Evolutionary conservation across 805 yeast genomes (phyloP).

Genomic region (Candida boidinii): DNA sequence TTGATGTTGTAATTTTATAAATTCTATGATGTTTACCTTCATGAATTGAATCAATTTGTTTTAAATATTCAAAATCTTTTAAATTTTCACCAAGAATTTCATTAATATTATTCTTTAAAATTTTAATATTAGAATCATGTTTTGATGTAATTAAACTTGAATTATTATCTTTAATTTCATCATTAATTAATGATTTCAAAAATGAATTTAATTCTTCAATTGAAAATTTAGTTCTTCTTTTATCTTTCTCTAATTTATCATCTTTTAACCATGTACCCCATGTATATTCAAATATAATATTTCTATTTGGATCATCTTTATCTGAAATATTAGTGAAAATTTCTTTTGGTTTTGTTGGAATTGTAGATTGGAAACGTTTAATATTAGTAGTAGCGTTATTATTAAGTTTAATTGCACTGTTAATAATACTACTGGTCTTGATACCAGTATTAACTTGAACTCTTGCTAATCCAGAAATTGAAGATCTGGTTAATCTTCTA

Average conservation of each 20-base stretch:
- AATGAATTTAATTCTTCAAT: slow-evolving; percentile 63
- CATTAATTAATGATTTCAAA: slow-evolving; percentile 26
- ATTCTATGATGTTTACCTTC: slow-evolving; percentile 94
- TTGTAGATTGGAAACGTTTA: slow-evolving; percentile 6
- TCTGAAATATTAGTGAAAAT: slow-evolving; percentile 50
- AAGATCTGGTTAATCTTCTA: no score
- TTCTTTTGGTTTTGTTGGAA: slow-evolving; percentile 17
- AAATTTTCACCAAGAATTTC: slow-evolving; percentile 8
- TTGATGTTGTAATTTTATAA: slow-evolving; percentile 59
- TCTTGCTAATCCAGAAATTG: no score
- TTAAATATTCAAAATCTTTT: slow-evolving; percentile 29
- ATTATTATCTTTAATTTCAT: slow-evolving; percentile 19
- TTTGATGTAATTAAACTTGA: neutral
- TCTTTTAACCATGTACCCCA: slow-evolving; percentile 95
- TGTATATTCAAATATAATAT: slow-evolving; percentile 72
- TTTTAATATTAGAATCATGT: slow-evolving; percentile 5
- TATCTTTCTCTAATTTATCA: slow-evolving; percentile 64
- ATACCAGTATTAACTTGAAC: no score
- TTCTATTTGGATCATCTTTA: slow-evolving; percentile 58
- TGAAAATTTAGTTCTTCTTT: slow-evolving; percentile 74
- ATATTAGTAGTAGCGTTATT: no score
- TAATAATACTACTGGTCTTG: no score
- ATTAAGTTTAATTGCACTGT: no score
- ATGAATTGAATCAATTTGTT: slow-evolving; percentile 73
- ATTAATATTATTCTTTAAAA: slow-evolving; percentile 13